phyloP scores from a whole-genome alignment of 2,329 filamentous ascomycete species.

The Trichoderma lentiforme region DNA sequence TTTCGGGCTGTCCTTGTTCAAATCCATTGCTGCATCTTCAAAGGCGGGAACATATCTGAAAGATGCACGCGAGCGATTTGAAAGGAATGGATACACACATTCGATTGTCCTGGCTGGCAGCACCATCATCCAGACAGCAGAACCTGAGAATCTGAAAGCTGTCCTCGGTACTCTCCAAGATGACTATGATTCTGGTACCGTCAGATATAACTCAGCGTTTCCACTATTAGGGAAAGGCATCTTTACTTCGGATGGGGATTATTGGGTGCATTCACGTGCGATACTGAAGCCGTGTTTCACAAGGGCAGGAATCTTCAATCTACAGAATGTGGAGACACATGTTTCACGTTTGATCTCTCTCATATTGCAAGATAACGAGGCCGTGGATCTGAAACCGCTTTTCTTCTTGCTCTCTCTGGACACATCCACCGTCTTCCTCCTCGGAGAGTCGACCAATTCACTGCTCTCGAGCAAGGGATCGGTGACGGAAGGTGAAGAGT shows the following conservation, averaged over 20 bases:
- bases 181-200: not conserved
- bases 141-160: not conserved
- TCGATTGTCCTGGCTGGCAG: not conserved
- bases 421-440: too few relatives aligned
- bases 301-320: constrained; percentile 22
- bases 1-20: not conserved
- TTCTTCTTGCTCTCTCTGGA: too few relatives aligned
- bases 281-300: constrained; percentile 28
- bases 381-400: too few relatives aligned
- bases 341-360: too few relatives aligned
- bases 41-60: not conserved
- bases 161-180: not conserved
- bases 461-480: too few relatives aligned
- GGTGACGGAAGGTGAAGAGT: too few relatives aligned
- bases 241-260: constrained; percentile 39
- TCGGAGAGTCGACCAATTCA: too few relatives aligned
- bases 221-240: constrained; percentile 38
- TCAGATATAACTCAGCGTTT: not conserved
- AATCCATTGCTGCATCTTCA: not conserved
- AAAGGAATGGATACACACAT: not conserved
- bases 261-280: constrained; percentile 40
- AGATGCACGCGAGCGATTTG: not conserved
- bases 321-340: too few relatives aligned
- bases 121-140: not conserved
- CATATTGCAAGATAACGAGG: too few relatives aligned